Percentiles rank a stretch among this genome's conserved stretches.
Evolutionary conservation across 2,329 filamentous ascomycete genomes (phyloP).

Genomic region (Aspergillus cejpii): DNA sequence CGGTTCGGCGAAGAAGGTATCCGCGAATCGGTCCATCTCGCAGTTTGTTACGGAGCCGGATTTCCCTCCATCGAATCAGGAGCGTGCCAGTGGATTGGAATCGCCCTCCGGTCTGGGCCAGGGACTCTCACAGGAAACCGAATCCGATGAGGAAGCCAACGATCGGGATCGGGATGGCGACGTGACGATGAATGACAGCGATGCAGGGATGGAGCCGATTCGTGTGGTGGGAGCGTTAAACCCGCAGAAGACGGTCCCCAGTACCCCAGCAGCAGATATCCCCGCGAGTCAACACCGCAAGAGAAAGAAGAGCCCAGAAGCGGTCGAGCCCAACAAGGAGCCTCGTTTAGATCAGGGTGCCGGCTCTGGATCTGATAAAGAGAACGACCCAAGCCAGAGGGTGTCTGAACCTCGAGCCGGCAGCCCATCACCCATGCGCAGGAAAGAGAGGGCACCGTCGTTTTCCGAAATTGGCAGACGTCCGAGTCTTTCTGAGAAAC

Average conservation of each 20-base stretch:
- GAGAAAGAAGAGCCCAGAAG: slow-evolving; percentile 22
- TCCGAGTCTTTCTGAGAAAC: slow-evolving; percentile 12
- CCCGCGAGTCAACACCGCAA: slow-evolving; percentile 16
- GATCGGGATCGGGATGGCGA: slow-evolving; percentile 13
- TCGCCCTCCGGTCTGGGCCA: not conserved
- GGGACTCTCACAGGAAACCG: slow-evolving; percentile 1
- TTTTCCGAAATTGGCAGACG: slow-evolving; percentile 18
- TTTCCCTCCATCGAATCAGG: not conserved
- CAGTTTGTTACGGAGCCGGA: not conserved
- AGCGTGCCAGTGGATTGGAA: not conserved
- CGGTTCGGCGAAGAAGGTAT: slow-evolving; percentile 1
- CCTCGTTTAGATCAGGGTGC: slow-evolving; percentile 17
- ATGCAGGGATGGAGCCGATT: not conserved
- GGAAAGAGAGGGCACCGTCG: slow-evolving; percentile 13
- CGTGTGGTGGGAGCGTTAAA: not conserved
- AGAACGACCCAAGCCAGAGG: slow-evolving; percentile 1
- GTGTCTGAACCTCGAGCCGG: slow-evolving; percentile 5
- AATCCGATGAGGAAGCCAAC: not conserved
- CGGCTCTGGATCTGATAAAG: slow-evolving; percentile 3
- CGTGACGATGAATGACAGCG: slow-evolving; percentile 14
- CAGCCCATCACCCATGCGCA: slow-evolving; percentile 14
- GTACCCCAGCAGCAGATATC: not conserved
- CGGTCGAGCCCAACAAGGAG: slow-evolving; percentile 19
- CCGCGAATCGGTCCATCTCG: slow-evolving; percentile 3
- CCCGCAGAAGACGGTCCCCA: too few species aligned